Conservation (phyloP, 306 rosid species). For the Quillaja saponaria region DNA sequence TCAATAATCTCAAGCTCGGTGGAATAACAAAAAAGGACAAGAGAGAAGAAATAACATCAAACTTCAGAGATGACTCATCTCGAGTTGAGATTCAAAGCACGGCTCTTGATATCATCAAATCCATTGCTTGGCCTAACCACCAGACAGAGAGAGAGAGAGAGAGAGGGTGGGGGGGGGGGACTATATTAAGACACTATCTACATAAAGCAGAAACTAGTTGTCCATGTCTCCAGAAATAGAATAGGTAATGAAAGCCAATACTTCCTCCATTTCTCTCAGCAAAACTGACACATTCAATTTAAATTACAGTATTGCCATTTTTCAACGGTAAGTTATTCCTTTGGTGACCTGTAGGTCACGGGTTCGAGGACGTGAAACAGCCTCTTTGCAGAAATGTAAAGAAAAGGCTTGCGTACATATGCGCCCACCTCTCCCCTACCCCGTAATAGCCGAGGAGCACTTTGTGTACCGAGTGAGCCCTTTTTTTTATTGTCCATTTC, state of each 20-base stretch:
- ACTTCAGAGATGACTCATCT: constrained; percentile 42
- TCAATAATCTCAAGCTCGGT: too few species aligned
- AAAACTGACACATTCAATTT: neutral
- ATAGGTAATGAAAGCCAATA: neutral
- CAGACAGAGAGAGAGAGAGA: neutral
- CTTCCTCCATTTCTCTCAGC: constrained; percentile 15
- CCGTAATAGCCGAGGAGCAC: too few species aligned
- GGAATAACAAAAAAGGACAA: too few species aligned
- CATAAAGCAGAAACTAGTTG: constrained; percentile 7
- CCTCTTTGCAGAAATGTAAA: too few species aligned
- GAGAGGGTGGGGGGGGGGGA: neutral
- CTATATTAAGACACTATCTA: neutral
- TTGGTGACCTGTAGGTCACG: too few species aligned
- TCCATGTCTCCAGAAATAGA: neutral
- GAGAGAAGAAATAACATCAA: constrained; percentile 8
- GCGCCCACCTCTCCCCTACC: too few species aligned
- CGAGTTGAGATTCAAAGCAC: constrained; percentile 42
- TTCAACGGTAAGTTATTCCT: too few species aligned
- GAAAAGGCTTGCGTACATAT: too few species aligned
- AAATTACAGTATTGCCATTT: constrained; percentile 12
- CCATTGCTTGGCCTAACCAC: constrained; percentile 54
- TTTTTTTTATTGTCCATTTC: too few species aligned
- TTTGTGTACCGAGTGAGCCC: too few species aligned
- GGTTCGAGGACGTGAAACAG: too few species aligned
- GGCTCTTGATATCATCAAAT: constrained; percentile 48